Base-by-base conservation (phyloP, 768 basidiomycete genomes). In the Suillus fuscotomentosus region DNA sequence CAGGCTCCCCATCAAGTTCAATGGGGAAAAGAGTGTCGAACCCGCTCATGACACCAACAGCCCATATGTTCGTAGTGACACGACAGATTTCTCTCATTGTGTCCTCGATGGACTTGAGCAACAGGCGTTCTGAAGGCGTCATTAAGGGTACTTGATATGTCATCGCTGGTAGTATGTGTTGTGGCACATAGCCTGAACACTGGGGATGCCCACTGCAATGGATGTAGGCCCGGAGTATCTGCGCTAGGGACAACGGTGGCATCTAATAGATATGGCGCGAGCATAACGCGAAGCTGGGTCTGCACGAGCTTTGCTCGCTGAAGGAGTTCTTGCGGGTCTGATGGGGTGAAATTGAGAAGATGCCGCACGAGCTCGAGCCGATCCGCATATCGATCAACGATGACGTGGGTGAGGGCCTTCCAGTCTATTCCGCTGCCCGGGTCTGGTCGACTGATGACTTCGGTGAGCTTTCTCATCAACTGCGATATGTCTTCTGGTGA, bases 361-460 rank as follows among this genome's bases (percentile, higher is more conserved):
- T 80, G 71, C 14, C 70, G 76, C 9, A 80, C 64, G 22, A 78
- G 63, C 61, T 83, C 79, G 14, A 85, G 71, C n/a, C 83, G 71
- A 20, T 75, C 76, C 6, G 74, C 75, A 60, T 80, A 82, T 8
- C 82, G 79, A 50, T 83, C 75, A 4, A 75, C 71, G n/a, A 83
- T 69, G 38, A 78, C 74, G 11, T 75, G 73, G 14, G 76, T 66
- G 42, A 82, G 70, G 3, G 74, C 72, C 34, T 69, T 68, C 83
- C 84, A 84, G 66, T 84, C 81, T 3, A 83, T 62, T 0, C 75
- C 76, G 59, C 77, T 82, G 0, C 65, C 63, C 3, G 15, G 50
- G 3, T 42, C 55, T 20, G 67, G 53, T 41, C 57, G 20, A 22
- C 31, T 36, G 45, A 72, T 27, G 14, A 9, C 45, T 9, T 54